Evolutionary conservation across 495 filamentous ascomycete genomes (phyloP).

Genomic region (Penicillium robsamsonii): DNA sequence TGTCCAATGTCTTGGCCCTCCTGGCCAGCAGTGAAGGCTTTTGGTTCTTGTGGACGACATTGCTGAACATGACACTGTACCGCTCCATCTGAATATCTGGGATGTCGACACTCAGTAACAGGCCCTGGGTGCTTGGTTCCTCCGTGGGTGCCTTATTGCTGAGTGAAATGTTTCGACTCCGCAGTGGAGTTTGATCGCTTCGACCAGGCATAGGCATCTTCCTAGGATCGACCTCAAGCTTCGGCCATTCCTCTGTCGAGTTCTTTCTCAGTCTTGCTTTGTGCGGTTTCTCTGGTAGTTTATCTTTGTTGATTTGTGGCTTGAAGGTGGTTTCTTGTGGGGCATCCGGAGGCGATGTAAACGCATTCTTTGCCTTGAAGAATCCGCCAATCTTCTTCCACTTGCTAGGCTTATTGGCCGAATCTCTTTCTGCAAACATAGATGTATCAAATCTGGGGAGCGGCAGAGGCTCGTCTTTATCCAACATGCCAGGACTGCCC

Average conservation of each 20-base stretch:
- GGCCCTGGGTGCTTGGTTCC: conserved; percentile 13
- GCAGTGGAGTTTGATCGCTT: conserved; percentile 4
- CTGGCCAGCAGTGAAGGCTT: conserved; percentile 55
- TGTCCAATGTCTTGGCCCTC: conserved; percentile 67
- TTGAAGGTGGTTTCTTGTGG: conserved; percentile 1
- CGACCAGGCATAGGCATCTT: background rate
- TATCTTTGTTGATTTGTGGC: background rate
- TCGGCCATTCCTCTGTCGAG: conserved; percentile 36
- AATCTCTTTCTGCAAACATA: conserved; percentile 20
- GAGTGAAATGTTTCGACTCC: conserved; percentile 19
- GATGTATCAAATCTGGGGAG: conserved; percentile 24
- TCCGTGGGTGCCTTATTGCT: conserved; percentile 15
- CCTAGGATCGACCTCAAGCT: conserved; percentile 21
- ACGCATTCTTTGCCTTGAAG: conserved; percentile 46
- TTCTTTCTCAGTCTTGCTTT: conserved; percentile 8
- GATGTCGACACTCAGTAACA: conserved; percentile 71
- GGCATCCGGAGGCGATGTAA: conserved; percentile 24
- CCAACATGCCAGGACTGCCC: conserved; percentile 49
- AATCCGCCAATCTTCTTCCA: conserved; percentile 58
- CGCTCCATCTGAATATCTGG: conserved; percentile 78
- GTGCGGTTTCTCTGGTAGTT: background rate
- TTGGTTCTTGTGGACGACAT: conserved; percentile 56
- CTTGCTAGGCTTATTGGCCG: conserved; percentile 47
- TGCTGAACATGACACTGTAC: conserved; percentile 93
- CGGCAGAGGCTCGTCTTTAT: conserved; percentile 19